These are phyloP conservation scores for Choanephora cucurbitarum DNA, from an alignment of 371 early-diverging fungal species.

Conservation along the genomic window DNA sequence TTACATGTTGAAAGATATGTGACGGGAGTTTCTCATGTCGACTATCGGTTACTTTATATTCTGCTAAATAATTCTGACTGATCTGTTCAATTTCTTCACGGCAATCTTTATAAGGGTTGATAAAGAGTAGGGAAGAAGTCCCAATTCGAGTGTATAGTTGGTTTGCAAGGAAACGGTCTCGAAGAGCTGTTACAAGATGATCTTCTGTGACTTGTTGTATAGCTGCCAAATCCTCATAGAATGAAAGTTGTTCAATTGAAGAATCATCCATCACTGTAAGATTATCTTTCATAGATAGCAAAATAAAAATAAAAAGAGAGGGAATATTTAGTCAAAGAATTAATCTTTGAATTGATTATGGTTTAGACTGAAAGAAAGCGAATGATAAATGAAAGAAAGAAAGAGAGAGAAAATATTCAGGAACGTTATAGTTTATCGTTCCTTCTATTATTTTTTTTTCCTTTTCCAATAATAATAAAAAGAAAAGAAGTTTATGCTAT, in stretches of 20 bases:
- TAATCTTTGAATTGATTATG: not conserved
- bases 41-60: slow-evolving; percentile 43
- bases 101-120: slow-evolving; percentile 57
- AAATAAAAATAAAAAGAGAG: slow-evolving; percentile 3
- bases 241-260: slow-evolving; percentile 2
- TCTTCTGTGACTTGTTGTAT: slow-evolving; percentile 49
- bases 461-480: not conserved
- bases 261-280: not conserved
- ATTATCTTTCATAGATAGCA: not conserved
- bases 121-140: slow-evolving; percentile 50
- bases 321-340: not conserved
- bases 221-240: slow-evolving; percentile 39
- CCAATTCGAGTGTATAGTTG: slow-evolving; percentile 68
- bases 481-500: not conserved
- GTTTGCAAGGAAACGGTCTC: slow-evolving; percentile 60
- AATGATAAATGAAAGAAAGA: slow-evolving; percentile 3
- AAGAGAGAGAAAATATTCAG: slow-evolving; percentile 10
- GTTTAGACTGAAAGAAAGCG: not conserved
- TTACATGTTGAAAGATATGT: slow-evolving; percentile 44
- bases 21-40: slow-evolving; percentile 26
- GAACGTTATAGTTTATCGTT: slow-evolving; percentile 6
- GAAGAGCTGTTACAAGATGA: slow-evolving; percentile 53
- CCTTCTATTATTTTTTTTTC: not conserved
- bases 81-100: slow-evolving; percentile 40
- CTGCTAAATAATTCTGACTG: slow-evolving; percentile 44